A percentile compares a stretch with the other conserved stretches of the same genome.
Evolutionary conservation across 139 green algal species (phyloP).

Genomic region (Volvox reticuliferus): DNA sequence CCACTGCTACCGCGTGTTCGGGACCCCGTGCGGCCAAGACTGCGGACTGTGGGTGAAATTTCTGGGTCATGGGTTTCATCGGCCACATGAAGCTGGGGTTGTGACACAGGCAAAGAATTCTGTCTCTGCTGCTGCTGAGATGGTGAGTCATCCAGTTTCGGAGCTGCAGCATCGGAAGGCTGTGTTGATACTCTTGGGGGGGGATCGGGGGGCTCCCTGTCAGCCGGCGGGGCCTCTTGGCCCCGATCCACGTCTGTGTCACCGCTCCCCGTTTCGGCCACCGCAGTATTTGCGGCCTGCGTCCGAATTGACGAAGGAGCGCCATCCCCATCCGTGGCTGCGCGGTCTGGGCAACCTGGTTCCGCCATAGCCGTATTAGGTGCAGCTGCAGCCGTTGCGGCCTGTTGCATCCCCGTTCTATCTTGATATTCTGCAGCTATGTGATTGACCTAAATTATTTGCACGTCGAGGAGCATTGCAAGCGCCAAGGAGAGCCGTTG

Average conservation of each 20-base stretch:
- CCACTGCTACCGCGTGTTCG: neutral
- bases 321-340: neutral
- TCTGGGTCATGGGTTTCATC: neutral
- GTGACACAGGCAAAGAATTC: no score
- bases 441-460: no score
- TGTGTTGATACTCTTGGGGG: neutral
- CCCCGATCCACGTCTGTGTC: neutral
- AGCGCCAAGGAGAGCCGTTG: no score
- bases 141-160: no score
- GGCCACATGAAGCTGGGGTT: no score
- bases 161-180: no score
- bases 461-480: no score
- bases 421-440: no score
- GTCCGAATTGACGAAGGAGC: neutral
- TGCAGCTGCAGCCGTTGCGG: neutral
- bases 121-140: no score
- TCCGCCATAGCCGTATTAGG: neutral
- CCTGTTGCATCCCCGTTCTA: no score
- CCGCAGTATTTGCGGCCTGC: neutral
- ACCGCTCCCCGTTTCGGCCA: no score
- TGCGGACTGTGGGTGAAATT: neutral
- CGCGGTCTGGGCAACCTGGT: neutral
- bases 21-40: neutral
- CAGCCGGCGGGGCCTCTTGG: neutral
- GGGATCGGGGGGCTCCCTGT: neutral